phyloP scores from a whole-genome alignment of 352 stramenopile genomes.

The Pythium periplocum region DNA sequence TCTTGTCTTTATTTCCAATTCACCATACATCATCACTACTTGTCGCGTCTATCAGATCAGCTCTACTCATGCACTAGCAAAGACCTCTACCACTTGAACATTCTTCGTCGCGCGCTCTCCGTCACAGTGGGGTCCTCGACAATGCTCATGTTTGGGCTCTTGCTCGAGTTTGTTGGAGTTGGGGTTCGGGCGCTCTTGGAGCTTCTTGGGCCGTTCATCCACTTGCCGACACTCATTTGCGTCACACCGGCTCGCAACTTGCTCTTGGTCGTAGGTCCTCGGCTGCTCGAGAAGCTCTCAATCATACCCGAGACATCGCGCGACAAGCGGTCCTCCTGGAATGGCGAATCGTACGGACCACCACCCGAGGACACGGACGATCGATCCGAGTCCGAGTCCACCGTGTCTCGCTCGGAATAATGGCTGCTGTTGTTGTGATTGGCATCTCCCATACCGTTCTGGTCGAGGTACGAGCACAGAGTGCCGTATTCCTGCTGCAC shows the following conservation, averaged over 20 bases:
- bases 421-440: conserved; percentile 6
- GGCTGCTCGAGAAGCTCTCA: background rate
- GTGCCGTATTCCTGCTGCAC: conserved; percentile 37
- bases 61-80: too few species aligned
- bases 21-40: conserved; percentile 26
- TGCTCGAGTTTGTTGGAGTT: too few species aligned
- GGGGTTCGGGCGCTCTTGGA: too few species aligned
- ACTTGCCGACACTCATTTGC: too few species aligned
- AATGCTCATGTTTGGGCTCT: too few species aligned
- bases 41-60: conserved; percentile 7
- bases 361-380: conserved; percentile 10
- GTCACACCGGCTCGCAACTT: too few species aligned
- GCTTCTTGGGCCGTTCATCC: too few species aligned
- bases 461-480: conserved; percentile 42
- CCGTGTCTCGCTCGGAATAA: conserved; percentile 9
- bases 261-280: too few species aligned
- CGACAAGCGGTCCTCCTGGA: conserved; percentile 12
- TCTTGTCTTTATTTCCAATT: conserved; percentile 15
- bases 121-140: too few species aligned
- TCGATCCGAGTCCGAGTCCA: background rate
- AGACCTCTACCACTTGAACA: too few species aligned
- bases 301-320: conserved; percentile 17
- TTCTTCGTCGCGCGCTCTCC: too few species aligned
- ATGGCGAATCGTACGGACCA: conserved; percentile 7
- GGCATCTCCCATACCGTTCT: conserved; percentile 24